A percentile compares a stretch with the other conserved stretches of the same genome.
Evolutionary conservation across 2,329 filamentous ascomycete species (phyloP).

Genomic region (Epichloe scottii): DNA sequence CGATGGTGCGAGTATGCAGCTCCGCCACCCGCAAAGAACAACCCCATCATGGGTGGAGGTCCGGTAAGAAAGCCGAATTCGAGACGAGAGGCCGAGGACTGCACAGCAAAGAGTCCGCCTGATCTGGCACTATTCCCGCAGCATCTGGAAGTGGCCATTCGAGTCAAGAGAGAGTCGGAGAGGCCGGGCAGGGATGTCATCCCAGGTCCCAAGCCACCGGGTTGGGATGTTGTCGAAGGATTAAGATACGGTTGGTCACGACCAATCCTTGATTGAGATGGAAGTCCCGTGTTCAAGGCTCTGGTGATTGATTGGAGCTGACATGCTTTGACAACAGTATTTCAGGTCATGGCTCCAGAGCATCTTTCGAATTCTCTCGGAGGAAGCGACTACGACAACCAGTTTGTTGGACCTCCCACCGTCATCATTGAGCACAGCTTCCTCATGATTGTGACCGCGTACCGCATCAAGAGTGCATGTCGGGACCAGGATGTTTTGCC

Average conservation of each 20-base stretch:
- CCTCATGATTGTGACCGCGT: conserved; percentile 3
- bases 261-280: neutral
- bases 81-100: neutral
- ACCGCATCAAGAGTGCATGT: conserved; percentile 3
- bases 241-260: conserved; percentile 1
- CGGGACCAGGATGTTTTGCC: neutral
- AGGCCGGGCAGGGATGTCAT: neutral
- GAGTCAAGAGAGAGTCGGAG: neutral
- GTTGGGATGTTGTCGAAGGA: conserved; percentile 3
- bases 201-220: conserved; percentile 1
- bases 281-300: no score
- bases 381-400: conserved; percentile 1
- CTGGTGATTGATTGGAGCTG: neutral
- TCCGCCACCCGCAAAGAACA: neutral
- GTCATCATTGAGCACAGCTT: conserved; percentile 5
- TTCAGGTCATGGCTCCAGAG: conserved; percentile 3
- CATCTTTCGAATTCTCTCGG: conserved; percentile 3
- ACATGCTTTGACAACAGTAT: neutral
- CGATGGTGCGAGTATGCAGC: conserved; percentile 3
- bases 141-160: neutral
- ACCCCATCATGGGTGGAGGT: neutral
- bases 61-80: neutral
- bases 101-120: neutral
- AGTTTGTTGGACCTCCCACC: conserved; percentile 1
- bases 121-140: neutral